phyloP scores from a whole-genome alignment of 371 early-diverging fungal species.

The Mucor piriformis region DNA sequence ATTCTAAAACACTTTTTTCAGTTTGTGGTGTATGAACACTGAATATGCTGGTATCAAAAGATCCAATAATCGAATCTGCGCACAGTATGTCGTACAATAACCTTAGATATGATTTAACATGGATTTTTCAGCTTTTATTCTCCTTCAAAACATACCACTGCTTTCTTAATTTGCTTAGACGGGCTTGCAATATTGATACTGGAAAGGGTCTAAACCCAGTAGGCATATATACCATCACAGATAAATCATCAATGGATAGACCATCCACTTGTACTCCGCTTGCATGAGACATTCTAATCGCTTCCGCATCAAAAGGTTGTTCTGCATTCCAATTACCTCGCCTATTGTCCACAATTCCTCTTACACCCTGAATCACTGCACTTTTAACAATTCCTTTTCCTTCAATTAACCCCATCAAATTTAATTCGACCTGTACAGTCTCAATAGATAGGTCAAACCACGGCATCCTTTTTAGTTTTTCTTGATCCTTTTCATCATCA shows the following conservation, averaged over 20 bases:
- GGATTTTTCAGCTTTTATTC: too few relatives aligned
- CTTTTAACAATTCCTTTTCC: slow-evolving; percentile 87
- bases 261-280: slow-evolving; percentile 84
- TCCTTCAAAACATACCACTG: slow-evolving; percentile 80
- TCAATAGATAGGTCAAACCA: slow-evolving; percentile 85
- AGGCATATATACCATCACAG: slow-evolving; percentile 21
- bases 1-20: slow-evolving; percentile 54
- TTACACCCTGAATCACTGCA: slow-evolving; percentile 80
- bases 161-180: slow-evolving; percentile 79
- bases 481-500: slow-evolving; percentile 43
- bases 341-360: slow-evolving; percentile 87
- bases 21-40: slow-evolving; percentile 86
- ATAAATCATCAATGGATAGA: slow-evolving; percentile 52
- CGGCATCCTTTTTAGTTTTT: slow-evolving; percentile 33
- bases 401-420: slow-evolving; percentile 88
- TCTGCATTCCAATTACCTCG: slow-evolving; percentile 79
- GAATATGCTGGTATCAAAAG: slow-evolving; percentile 93
- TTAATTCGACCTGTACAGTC: slow-evolving; percentile 84
- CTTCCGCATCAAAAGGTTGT: slow-evolving; percentile 59
- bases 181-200: slow-evolving; percentile 85
- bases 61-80: slow-evolving; percentile 90
- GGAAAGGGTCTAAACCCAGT: slow-evolving; percentile 83
- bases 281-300: slow-evolving; percentile 62
- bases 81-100: slow-evolving; percentile 88
- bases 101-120: too few relatives aligned